Conservation (phyloP, 2,329 filamentous ascomycete species). For the Paramyrothecium roridum region DNA sequence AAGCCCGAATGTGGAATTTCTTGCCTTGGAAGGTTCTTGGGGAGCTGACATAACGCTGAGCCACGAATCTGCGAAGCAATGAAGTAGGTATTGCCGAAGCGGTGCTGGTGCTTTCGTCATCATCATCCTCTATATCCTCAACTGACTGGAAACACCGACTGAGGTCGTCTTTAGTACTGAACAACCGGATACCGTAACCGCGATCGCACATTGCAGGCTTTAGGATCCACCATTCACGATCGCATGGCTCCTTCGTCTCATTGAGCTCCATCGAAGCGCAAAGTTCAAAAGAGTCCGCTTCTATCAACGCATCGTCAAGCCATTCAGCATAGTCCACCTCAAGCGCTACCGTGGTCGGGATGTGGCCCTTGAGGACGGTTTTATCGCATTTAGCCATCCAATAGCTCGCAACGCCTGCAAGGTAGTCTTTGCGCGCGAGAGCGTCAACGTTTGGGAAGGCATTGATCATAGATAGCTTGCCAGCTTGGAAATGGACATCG, state of each 20-base stretch:
- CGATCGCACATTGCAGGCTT: constrained; percentile 36
- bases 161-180: constrained; percentile 32
- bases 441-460: constrained; percentile 36
- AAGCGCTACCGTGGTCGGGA: constrained; percentile 27
- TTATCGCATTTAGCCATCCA: constrained; percentile 31
- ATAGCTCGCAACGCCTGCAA: constrained; percentile 29
- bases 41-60: constrained; percentile 30
- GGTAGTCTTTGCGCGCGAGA: constrained; percentile 31
- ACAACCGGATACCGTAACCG: constrained; percentile 34
- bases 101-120: constrained; percentile 16
- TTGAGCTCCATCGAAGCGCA: constrained; percentile 32
- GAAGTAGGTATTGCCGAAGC: constrained; percentile 26
- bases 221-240: constrained; percentile 36
- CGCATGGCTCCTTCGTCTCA: constrained; percentile 14
- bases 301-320: constrained; percentile 31
- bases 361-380: constrained; percentile 24
- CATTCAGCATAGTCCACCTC: constrained; percentile 35
- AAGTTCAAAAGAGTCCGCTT: constrained; percentile 30
- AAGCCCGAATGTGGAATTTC: constrained; percentile 34
- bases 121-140: constrained; percentile 27
- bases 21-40: constrained; percentile 25
- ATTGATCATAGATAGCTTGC: constrained; percentile 26
- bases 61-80: constrained; percentile 35
- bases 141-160: constrained; percentile 30
- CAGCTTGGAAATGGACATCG: constrained; percentile 25